Conservation (phyloP, 768 basidiomycete genomes). For the Lanmaoa pseudosensibilis region DNA sequence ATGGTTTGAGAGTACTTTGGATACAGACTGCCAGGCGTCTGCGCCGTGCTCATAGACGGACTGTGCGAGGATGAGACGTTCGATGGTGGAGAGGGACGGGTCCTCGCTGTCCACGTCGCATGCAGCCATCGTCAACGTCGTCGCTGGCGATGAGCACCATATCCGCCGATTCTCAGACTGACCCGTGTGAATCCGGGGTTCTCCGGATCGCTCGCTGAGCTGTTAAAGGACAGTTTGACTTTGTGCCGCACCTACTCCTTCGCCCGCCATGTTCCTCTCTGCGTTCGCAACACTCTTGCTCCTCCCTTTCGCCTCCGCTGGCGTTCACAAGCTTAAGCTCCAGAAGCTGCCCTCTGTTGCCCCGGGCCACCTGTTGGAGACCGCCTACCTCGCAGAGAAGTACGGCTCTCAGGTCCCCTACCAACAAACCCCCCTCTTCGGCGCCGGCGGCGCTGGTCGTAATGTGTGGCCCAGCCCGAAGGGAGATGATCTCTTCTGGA, state of each 20-base stretch:
- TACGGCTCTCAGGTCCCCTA: conserved; percentile 59
- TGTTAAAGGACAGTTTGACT: conserved; percentile 26
- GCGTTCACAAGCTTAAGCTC: conserved; percentile 84
- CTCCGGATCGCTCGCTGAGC: conserved; percentile 10
- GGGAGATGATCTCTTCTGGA: conserved; percentile 73
- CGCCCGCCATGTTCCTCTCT: conserved; percentile 45
- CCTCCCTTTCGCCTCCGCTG: conserved; percentile 49
- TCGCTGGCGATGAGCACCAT: not conserved
- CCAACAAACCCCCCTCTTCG: conserved; percentile 63
- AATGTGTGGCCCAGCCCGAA: conserved; percentile 47
- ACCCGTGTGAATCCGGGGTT: conserved; percentile 20
- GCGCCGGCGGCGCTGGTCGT: conserved; percentile 73
- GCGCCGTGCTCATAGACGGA: conserved; percentile 82
- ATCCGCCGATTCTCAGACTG: not conserved
- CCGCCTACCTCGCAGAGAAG: conserved; percentile 90
- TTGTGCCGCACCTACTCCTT: conserved; percentile 10
- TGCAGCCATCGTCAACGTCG: conserved; percentile 15
- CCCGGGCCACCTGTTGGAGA: conserved; percentile 66
- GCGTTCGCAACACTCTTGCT: conserved; percentile 40
- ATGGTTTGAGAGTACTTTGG: conserved; percentile 66
- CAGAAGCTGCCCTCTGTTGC: conserved; percentile 73
- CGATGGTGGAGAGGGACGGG: conserved; percentile 42
- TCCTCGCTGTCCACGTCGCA: conserved; percentile 7
- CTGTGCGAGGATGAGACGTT: conserved; percentile 82
- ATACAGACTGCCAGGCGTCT: conserved; percentile 64